Evolutionary conservation across 2,329 filamentous ascomycete species (phyloP).

Genomic region (Apiospora hydei): DNA sequence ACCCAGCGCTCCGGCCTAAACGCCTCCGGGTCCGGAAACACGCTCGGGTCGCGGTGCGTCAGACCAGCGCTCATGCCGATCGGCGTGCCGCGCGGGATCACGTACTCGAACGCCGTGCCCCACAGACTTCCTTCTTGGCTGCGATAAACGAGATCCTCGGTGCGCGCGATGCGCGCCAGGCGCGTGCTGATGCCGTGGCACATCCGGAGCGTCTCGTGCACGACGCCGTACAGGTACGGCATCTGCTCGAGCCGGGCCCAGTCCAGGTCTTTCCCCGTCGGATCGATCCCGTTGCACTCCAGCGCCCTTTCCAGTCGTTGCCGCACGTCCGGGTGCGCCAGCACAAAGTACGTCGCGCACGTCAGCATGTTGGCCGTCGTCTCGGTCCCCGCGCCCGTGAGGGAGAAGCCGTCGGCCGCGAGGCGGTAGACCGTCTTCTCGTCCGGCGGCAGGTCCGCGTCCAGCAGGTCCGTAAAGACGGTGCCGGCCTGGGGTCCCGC

Average conservation of each 20-base stretch:
- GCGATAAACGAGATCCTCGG: conserved; percentile 25
- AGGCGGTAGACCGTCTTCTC: conserved; percentile 46
- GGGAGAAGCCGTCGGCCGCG: conserved; percentile 48
- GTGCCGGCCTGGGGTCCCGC: conserved; percentile 43
- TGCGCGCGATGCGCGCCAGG: conserved; percentile 23
- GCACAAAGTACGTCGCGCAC: conserved; percentile 1
- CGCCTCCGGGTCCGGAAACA: conserved; percentile 36
- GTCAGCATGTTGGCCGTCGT: conserved; percentile 41
- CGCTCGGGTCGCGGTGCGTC: conserved; percentile 39
- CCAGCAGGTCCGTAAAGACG: conserved; percentile 47
- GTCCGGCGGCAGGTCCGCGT: conserved; percentile 41
- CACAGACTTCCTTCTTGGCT: conserved; percentile 30
- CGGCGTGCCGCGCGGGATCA: no score
- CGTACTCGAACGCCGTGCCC: no score
- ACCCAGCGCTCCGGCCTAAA: conserved; percentile 32
- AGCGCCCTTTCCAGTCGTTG: background rate
- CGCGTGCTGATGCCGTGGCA: conserved; percentile 23
- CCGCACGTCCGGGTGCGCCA: background rate
- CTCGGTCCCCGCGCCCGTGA: conserved; percentile 49
- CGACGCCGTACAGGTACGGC: conserved; percentile 26
- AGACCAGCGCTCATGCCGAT: no score
- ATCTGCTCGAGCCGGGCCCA: conserved; percentile 15
- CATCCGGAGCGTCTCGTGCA: conserved; percentile 25
- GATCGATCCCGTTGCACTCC: background rate
- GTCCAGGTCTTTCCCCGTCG: background rate